Conservation (phyloP, 2,329 filamentous ascomycete genomes). For the Venturia carpophila region DNA sequence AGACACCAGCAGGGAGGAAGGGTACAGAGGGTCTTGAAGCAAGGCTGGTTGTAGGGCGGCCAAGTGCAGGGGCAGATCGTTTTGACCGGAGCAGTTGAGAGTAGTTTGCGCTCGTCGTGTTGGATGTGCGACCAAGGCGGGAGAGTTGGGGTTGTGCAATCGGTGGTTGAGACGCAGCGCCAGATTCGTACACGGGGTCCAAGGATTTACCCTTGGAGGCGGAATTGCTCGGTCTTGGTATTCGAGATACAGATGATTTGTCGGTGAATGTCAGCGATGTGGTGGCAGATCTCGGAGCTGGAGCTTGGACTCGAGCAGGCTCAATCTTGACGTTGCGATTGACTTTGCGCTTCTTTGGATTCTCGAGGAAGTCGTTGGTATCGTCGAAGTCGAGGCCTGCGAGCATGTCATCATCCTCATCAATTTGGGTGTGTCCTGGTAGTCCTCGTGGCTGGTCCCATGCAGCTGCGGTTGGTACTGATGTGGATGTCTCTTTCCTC, state of each 20-base stretch:
- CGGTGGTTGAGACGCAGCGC: slow-evolving; percentile 61
- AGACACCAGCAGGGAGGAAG: slow-evolving; percentile 71
- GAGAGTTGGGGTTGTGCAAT: slow-evolving; percentile 43
- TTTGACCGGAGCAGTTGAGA: slow-evolving; percentile 49
- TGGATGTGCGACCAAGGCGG: slow-evolving; percentile 42
- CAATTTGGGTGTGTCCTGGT: slow-evolving; percentile 29
- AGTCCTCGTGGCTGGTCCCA: slow-evolving; percentile 24
- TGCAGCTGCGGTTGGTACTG: slow-evolving; percentile 6
- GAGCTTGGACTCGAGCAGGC: slow-evolving; percentile 50
- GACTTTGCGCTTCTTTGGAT: slow-evolving; percentile 69
- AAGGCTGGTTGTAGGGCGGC: slow-evolving; percentile 51
- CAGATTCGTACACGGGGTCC: slow-evolving; percentile 89
- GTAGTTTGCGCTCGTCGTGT: slow-evolving; percentile 39
- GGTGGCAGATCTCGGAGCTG: slow-evolving; percentile 62
- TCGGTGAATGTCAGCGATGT: slow-evolving; percentile 89
- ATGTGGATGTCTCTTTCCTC: slow-evolving; percentile 24
- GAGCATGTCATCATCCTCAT: slow-evolving; percentile 24
- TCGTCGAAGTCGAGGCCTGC: slow-evolving; percentile 22
- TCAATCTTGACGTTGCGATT: slow-evolving; percentile 92
- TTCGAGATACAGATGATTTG: slow-evolving; percentile 59
- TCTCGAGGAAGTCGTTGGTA: slow-evolving; percentile 71
- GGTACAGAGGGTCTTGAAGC: slow-evolving; percentile 59
- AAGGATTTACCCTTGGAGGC: slow-evolving; percentile 56
- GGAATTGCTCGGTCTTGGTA: slow-evolving; percentile 70
- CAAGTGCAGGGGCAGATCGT: slow-evolving; percentile 52